Base-by-base conservation (phyloP, 2,329 filamentous ascomycete species). In the Diaporthe citrichinensis region DNA sequence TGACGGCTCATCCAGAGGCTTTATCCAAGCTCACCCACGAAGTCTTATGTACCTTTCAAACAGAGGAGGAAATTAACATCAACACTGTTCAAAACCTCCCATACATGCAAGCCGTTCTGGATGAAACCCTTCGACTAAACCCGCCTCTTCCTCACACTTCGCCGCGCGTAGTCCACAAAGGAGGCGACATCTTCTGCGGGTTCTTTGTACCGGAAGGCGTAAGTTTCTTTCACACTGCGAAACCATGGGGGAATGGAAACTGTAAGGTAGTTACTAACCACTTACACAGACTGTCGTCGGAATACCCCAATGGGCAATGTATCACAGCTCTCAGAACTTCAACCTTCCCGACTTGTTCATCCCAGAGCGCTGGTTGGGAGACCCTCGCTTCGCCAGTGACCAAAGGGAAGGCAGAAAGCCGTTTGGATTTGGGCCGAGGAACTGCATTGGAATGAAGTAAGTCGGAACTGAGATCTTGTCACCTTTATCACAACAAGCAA, bases 391-490 rank as follows among this genome's bases (percentile, higher is more conserved):
- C 31, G 31, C 31, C 10, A 59, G 2, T 6, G 57, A 59, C 5
- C 28, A 31, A 23, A 58, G 31, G 3, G 28, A 34, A 36, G 57
- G 9, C 57, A 59, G 31, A 9, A 59, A 59, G 31, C 57, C 20
- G 5, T 59, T 36, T 9, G 20, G 31, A n/a, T 59, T 59, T 39
- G 57, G 57, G 12, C 57, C 57, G 3, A 36, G 57, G 10, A 59
- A 59, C 20, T 59, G 57, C 31, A 36, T 59, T 3, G 57, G 57
- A 3, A 59, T n/a, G 31, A 59, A 59, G 57, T 59, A 59, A 59
- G 57, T 36, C 10, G 3, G 0, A 58, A 14, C 36, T 4, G 36
- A 39, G 36, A 39, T 39, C 36, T 39, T 4, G 36, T 14, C 36
- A 39, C 12, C 36, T 10, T 39, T 14, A 14, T 39, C 12, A 14